Evolutionary conservation across 202 grass and related monocot species (phyloP).

Genomic region (Elaeis oleifera): DNA sequence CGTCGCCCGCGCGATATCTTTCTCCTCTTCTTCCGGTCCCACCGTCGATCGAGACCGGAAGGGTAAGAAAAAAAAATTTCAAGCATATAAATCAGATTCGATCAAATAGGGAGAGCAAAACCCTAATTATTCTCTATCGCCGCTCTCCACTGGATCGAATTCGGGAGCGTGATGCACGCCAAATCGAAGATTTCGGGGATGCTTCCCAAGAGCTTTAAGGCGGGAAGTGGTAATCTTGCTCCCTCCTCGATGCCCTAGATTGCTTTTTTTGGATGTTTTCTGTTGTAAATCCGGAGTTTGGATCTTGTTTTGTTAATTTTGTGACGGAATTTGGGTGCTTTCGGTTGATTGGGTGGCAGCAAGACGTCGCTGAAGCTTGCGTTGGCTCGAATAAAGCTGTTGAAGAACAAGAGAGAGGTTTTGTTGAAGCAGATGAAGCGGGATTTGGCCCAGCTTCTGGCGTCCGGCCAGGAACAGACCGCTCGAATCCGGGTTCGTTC

Average conservation of each 20-base stretch:
- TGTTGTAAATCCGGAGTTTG: not conserved
- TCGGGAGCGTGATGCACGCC: conserved; percentile 5
- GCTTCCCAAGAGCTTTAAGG: conserved; percentile 88
- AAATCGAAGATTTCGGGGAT: conserved; percentile 70
- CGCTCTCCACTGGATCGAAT: no score
- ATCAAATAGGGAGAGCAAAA: no score
- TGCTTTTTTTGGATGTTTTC: not conserved
- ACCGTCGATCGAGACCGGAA: no score
- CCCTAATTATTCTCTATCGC: no score
- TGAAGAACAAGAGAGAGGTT: conserved; percentile 72
- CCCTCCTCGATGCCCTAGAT: not conserved
- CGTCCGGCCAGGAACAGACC: conserved; percentile 67
- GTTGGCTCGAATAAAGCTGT: conserved; percentile 77
- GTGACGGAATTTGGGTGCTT: no score
- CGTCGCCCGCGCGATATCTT: no score
- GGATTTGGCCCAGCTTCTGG: conserved; percentile 80
- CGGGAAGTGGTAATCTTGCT: conserved; percentile 62
- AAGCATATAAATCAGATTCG: no score
- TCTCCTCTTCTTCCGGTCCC: no score
- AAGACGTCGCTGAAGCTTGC: conserved; percentile 86
- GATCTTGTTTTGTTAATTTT: not conserved
- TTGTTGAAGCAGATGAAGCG: conserved; percentile 57
- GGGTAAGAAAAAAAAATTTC: no score
- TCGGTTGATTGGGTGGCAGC: conserved; percentile 24
- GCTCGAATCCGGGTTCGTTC: conserved; percentile 66